These are phyloP conservation scores for Pythium coloratum DNA, from an alignment of 352 stramenopile genomes.

Conservation along the genomic window DNA sequence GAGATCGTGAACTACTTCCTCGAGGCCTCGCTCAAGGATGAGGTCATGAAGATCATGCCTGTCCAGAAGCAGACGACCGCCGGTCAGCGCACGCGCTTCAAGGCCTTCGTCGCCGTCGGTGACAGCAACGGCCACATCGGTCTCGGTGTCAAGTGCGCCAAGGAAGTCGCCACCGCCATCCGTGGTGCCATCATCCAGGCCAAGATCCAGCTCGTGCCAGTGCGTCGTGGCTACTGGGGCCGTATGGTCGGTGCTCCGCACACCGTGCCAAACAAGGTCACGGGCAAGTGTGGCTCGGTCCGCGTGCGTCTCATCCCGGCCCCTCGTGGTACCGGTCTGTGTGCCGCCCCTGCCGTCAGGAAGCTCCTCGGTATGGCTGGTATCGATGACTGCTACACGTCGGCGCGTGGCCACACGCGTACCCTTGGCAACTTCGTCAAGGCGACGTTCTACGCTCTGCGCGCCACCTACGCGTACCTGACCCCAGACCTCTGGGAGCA, in stretches of 20 bases:
- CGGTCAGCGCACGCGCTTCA: constrained; percentile 99
- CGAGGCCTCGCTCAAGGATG: constrained; percentile 98
- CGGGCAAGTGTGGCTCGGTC: constrained; percentile 99
- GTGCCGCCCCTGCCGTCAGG: constrained; percentile 97
- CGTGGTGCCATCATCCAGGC: constrained; percentile 98
- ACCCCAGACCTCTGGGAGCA: constrained; percentile 99
- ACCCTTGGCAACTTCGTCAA: constrained; percentile 99
- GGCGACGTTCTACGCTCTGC: constrained; percentile 98
- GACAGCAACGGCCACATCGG: constrained; percentile 99
- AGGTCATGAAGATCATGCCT: constrained; percentile 99
- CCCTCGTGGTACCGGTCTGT: constrained; percentile 98
- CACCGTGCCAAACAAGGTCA: constrained; percentile 99
- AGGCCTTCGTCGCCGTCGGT: constrained; percentile 99
- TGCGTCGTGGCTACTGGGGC: constrained; percentile 99
- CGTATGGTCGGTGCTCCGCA: constrained; percentile 93
- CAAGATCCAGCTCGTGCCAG: constrained; percentile 98
- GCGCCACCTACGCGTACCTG: constrained; percentile 98
- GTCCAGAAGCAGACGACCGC: constrained; percentile 99
- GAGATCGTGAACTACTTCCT: constrained; percentile 99
- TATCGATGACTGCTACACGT: constrained; percentile 98
- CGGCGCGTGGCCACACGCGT: constrained; percentile 96
- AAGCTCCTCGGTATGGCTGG: constrained; percentile 99
- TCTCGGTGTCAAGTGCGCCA: constrained; percentile 99
- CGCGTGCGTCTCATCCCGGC: constrained; percentile 98
- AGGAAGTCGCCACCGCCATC: constrained; percentile 99